phyloP scores from a whole-genome alignment of 179 eudicot species.

The Silene coronaria region DNA sequence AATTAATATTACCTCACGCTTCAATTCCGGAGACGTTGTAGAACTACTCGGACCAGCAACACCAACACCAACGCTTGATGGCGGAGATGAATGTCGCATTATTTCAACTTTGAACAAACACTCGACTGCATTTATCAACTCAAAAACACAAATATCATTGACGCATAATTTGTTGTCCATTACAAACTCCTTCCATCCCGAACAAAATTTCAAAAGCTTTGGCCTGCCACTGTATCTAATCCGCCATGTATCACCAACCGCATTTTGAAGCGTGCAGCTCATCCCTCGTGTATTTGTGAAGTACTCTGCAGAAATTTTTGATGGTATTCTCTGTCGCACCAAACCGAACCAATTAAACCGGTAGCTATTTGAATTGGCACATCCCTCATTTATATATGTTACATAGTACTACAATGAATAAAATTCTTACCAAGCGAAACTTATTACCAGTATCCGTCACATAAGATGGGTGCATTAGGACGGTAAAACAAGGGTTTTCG shows the following conservation, averaged over 20 bases:
- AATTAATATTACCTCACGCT: no score
- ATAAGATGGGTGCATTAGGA: not conserved
- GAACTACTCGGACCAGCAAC: no score
- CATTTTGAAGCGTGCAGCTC: not conserved
- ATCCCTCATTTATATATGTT: no score
- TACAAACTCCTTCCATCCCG: not conserved
- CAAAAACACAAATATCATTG: no score
- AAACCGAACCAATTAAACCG: not conserved
- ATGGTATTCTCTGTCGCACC: conserved; percentile 9
- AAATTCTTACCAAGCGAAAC: conserved; percentile 6
- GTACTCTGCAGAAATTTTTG: not conserved
- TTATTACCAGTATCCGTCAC: not conserved
- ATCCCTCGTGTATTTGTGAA: not conserved
- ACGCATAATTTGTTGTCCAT: no score
- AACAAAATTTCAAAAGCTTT: not conserved
- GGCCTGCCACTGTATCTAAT: not conserved
- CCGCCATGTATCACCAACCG: conserved; percentile 8
- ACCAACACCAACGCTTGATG: no score
- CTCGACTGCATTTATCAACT: no score
- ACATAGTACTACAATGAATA: not conserved
- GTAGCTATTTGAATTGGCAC: no score
- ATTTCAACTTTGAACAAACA: no score
- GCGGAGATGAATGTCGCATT: no score
- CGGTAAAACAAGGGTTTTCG: conserved; percentile 5
- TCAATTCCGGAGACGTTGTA: no score